Percentiles rank a stretch among this genome's conserved stretches.
These are phyloP conservation scores for Phialophora verrucosa DNA, from an alignment of 2,329 filamentous ascomycete species.

Conservation along the genomic window DNA sequence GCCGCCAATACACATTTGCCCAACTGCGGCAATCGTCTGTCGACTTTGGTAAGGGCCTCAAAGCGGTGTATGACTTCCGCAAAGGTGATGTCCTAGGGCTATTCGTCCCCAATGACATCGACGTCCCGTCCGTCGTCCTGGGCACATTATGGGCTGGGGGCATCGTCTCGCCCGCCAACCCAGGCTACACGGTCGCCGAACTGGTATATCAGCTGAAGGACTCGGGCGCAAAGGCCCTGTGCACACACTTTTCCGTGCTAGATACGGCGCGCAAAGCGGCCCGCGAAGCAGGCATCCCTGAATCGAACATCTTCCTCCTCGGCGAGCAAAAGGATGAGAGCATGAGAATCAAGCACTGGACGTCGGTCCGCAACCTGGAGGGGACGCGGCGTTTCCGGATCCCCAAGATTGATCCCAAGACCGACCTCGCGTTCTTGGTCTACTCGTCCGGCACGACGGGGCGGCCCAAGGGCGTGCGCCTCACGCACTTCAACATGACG, in stretches of 20 bases:
- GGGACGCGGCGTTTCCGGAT: constrained; percentile 62
- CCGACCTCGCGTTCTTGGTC: constrained; percentile 81
- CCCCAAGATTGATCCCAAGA: constrained; percentile 68
- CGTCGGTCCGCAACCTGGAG: constrained; percentile 66
- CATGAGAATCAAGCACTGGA: constrained; percentile 72
- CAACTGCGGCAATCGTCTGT: constrained; percentile 69
- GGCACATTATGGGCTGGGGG: constrained; percentile 85
- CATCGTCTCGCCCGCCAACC: constrained; percentile 82
- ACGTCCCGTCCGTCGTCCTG: constrained; percentile 77
- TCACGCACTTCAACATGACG: constrained; percentile 82
- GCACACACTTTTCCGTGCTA: constrained; percentile 74
- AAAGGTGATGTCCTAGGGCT: constrained; percentile 83
- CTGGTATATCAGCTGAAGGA: constrained; percentile 83
- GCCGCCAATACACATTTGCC: constrained; percentile 69
- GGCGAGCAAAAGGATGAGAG: constrained; percentile 69
- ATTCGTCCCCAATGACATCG: constrained; percentile 85
- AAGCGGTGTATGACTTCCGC: constrained; percentile 74
- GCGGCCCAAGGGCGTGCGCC: constrained; percentile 86
- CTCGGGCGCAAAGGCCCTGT: constrained; percentile 73
- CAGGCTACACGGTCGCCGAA: constrained; percentile 82
- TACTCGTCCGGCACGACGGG: constrained; percentile 92
- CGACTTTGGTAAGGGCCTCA: constrained; percentile 81
- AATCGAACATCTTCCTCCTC: constrained; percentile 75
- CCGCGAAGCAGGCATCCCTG: constrained; percentile 69
- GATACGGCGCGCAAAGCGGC: constrained; percentile 71